Conservation (phyloP, 2,329 filamentous ascomycete species). For the Colletotrichum gloeosporioides region DNA sequence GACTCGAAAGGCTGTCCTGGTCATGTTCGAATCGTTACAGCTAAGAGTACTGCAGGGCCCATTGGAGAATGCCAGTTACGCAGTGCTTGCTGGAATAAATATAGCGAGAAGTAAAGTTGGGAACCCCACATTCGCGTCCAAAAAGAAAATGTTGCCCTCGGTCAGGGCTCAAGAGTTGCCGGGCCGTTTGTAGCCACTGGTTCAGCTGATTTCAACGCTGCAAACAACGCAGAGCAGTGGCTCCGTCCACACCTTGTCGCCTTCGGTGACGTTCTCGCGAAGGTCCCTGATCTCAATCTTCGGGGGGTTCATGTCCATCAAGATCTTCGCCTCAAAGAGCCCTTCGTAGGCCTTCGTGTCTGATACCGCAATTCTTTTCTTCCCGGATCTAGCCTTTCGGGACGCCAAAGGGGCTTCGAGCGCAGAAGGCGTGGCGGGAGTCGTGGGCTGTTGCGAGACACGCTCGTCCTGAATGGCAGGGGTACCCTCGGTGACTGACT, state of each 20-base stretch:
- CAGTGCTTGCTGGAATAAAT: slow-evolving; percentile 10
- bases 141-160: not conserved
- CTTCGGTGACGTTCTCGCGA: slow-evolving; percentile 50
- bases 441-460: slow-evolving; percentile 24
- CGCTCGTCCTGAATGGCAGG: slow-evolving; percentile 25
- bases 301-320: slow-evolving; percentile 51
- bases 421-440: slow-evolving; percentile 9
- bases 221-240: slow-evolving; percentile 57
- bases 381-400: slow-evolving; percentile 27
- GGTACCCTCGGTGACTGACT: slow-evolving; percentile 32
- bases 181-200: slow-evolving; percentile 27
- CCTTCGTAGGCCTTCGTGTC: slow-evolving; percentile 56
- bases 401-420: slow-evolving; percentile 1
- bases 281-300: slow-evolving; percentile 58
- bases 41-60: not conserved
- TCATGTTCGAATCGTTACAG: slow-evolving; percentile 5
- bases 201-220: slow-evolving; percentile 45
- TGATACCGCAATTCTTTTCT: slow-evolving; percentile 35
- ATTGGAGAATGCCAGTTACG: not conserved
- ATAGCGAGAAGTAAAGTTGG: slow-evolving; percentile 16
- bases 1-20: not conserved
- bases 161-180: not conserved
- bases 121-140: not conserved
- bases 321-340: slow-evolving; percentile 55
- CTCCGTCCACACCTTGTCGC: slow-evolving; percentile 60